A percentile compares a stretch with the other conserved stretches of the same genome.
phyloP scores from a whole-genome alignment of 371 early-diverging fungal species.

The Rhizomucor pusillus region DNA sequence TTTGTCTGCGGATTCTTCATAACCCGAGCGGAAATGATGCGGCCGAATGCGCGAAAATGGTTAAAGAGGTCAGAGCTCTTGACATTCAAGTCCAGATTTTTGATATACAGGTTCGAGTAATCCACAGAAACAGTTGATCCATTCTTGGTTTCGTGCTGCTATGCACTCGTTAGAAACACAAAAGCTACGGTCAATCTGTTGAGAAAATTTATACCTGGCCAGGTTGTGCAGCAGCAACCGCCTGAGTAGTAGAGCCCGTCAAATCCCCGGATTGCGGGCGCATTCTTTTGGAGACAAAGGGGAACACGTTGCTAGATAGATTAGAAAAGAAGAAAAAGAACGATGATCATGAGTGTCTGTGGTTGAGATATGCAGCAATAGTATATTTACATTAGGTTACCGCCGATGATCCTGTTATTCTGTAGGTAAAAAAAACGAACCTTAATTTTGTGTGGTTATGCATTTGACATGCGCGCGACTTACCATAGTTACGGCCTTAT shows the following conservation, averaged over 20 bases:
- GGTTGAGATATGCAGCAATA: background rate
- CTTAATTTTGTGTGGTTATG: background rate
- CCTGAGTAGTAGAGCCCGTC: background rate
- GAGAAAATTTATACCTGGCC: background rate
- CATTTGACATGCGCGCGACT: background rate
- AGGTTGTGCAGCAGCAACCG: background rate
- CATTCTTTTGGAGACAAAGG: constrained; percentile 16
- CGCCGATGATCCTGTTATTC: constrained; percentile 32
- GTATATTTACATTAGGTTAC: constrained; percentile 35
- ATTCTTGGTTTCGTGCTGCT: background rate
- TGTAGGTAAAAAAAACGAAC: constrained; percentile 7
- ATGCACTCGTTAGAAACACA: too few relatives aligned
- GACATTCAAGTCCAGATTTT: constrained; percentile 49
- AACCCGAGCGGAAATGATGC: constrained; percentile 51
- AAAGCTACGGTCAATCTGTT: too few relatives aligned
- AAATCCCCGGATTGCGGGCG: constrained; percentile 10
- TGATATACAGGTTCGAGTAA: constrained; percentile 51
- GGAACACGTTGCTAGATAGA: constrained; percentile 14
- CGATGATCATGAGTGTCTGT: background rate
- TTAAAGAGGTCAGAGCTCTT: constrained; percentile 46
- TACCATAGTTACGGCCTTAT: constrained; percentile 43
- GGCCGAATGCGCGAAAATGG: constrained; percentile 45
- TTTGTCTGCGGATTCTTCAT: constrained; percentile 43
- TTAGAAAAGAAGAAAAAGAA: background rate
- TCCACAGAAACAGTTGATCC: constrained; percentile 18